phyloP scores from a whole-genome alignment of 768 basidiomycete species.

The Cystobasidium onofrii region DNA sequence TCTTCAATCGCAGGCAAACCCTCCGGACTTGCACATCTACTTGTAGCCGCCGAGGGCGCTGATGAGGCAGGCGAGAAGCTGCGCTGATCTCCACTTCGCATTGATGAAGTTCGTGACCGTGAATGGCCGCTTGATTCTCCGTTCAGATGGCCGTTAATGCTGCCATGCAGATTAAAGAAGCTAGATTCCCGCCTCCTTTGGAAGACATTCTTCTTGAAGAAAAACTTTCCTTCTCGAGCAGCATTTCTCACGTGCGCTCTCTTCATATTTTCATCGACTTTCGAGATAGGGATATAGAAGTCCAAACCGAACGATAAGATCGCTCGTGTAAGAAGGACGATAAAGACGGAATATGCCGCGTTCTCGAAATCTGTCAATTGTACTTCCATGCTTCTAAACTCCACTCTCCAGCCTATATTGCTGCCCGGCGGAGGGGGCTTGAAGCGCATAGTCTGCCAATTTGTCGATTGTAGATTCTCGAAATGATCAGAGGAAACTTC shows the following conservation, averaged over 20 bases:
- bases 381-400: constrained; percentile 98
- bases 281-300: constrained; percentile 93
- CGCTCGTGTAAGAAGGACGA: constrained; percentile 85
- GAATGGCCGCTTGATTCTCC: not conserved
- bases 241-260: constrained; percentile 80
- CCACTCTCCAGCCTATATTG: constrained; percentile 91
- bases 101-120: not conserved
- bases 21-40: constrained; percentile 25
- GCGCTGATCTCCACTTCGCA: not conserved
- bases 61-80: constrained; percentile 26
- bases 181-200: constrained; percentile 39
- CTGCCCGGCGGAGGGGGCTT: constrained; percentile 94
- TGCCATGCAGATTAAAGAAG: constrained; percentile 17
- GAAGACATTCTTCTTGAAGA: constrained; percentile 79
- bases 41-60: not conserved
- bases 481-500: constrained; percentile 82
- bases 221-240: constrained; percentile 64
- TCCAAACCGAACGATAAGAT: constrained; percentile 86
- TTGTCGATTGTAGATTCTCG: constrained; percentile 99
- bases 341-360: constrained; percentile 88
- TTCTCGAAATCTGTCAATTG: constrained; percentile 99
- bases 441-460: constrained; percentile 98
- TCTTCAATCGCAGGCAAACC: constrained; percentile 55
- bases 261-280: constrained; percentile 96
- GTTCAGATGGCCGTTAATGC: constrained; percentile 10